These are phyloP conservation scores for Epichloe hybrida DNA, from an alignment of 2,329 filamentous ascomycete species.

Conservation along the genomic window DNA sequence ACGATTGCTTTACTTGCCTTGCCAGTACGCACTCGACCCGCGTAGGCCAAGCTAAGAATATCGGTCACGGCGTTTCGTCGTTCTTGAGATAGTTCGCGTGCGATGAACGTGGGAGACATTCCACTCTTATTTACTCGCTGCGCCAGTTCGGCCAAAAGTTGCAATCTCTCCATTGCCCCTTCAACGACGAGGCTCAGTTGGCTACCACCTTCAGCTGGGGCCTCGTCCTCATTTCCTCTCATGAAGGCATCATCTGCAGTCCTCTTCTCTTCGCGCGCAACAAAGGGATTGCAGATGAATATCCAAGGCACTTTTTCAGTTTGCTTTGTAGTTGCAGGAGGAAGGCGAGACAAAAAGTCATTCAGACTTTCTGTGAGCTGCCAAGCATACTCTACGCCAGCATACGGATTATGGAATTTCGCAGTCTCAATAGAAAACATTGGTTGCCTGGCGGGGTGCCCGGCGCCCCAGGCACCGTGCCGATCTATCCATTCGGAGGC, in stretches of 20 bases:
- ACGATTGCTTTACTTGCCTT: constrained; percentile 36
- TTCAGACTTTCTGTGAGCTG: constrained; percentile 50
- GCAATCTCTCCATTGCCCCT: constrained; percentile 37
- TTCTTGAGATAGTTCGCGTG: constrained; percentile 35
- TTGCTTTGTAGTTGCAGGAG: constrained; percentile 46
- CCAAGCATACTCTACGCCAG: constrained; percentile 40
- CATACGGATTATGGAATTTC: constrained; percentile 44
- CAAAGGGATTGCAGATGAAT: constrained; percentile 54
- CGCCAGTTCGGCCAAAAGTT: constrained; percentile 34
- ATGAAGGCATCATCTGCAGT: constrained; percentile 22
- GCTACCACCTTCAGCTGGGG: constrained; percentile 29
- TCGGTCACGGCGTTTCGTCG: constrained; percentile 35
- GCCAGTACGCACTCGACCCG: constrained; percentile 45
- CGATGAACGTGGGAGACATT: constrained; percentile 22
- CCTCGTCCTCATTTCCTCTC: constrained; percentile 35
- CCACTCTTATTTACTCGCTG: constrained; percentile 27
- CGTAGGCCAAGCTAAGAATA: constrained; percentile 47
- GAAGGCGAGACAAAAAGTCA: constrained; percentile 54
- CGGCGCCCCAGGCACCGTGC: constrained; percentile 1
- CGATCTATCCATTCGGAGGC: constrained; percentile 27
- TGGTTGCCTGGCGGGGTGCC: constrained; percentile 1
- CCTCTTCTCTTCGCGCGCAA: constrained; percentile 21
- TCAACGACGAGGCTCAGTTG: constrained; percentile 35
- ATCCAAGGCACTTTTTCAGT: constrained; percentile 49
- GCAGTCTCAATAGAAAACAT: constrained; percentile 7